Evolutionary conservation across 2,329 filamentous ascomycete species (phyloP), one percentile per base, ranked within the genome.

Genomic region (Xylaria sp.): DNA sequence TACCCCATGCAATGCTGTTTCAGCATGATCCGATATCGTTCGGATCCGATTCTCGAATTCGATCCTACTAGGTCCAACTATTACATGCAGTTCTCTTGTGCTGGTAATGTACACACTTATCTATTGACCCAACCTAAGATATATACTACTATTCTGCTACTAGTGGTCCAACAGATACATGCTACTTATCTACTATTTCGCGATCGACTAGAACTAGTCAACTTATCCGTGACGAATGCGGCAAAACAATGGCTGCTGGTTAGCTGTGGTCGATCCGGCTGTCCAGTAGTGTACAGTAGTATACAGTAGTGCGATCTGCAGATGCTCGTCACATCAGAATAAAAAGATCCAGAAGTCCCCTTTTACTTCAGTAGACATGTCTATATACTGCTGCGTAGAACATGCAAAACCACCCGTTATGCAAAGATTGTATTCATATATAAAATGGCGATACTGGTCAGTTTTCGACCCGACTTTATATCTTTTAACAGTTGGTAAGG

Each of bases 231-330:
- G 31, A 33, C 52, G 31, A 20, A 33, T 55, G 15, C 31, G n/a
- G 52, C 52, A 33, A 18, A 54, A 36, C 9, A 55, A 23, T 20
- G 52, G 33, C 23, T 31, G 31, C 36, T 39, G 8, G 15, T 12
- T 48, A 5, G 28, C 28, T 28, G 28, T 28, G 28, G 52, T 56
- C 31, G 52, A 56, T 56, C 36, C 55, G 13, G 55, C 55, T n/a
- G 36, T 43, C 28, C 55, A 57, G 54, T 57, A 57, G 54, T 43
- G 36, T 43, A 43, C 55, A 57, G 54, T 57, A 57, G 54, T 43
- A 36, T 18, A 18, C 31, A n/a, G 58, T 62, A 62, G 59, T 54
- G 59, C 48, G 59, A 62, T 62, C 59, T 62, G 48, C 59, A 51
- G 49, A 62, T 54, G 33, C 58, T 61, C 20, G 43, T 51, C 58